Conservation (phyloP, 2,329 filamentous ascomycete genomes). For the Didymella lethalis region DNA sequence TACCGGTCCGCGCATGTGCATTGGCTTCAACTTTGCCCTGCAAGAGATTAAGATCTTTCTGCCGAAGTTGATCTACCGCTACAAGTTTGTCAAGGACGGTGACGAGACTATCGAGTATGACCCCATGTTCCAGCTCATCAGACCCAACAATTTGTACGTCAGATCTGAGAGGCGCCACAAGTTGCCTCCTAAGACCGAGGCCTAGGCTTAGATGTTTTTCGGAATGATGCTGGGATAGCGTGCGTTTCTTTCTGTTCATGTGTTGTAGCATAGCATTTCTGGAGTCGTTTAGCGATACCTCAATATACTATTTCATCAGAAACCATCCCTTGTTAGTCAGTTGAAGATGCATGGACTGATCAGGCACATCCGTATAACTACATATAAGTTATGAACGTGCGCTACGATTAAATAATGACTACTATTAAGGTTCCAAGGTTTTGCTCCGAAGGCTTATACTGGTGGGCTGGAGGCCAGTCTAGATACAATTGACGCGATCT, state of each 20-base stretch:
- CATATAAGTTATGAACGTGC: no score
- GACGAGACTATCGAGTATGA: constrained; percentile 65
- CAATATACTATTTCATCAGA: constrained; percentile 1
- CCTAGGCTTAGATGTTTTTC: not conserved
- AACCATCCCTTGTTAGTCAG: no score
- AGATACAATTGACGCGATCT: no score
- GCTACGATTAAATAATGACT: no score
- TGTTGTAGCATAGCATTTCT: constrained; percentile 9
- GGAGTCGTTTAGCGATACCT: constrained; percentile 20
- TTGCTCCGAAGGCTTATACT: no score
- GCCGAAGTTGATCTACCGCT: constrained; percentile 66
- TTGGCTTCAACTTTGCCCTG: constrained; percentile 71
- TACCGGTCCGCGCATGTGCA: constrained; percentile 64
- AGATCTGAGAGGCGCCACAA: constrained; percentile 58
- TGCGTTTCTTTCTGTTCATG: not conserved
- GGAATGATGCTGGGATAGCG: no score
- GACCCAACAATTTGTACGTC: constrained; percentile 64
- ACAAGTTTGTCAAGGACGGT: constrained; percentile 63
- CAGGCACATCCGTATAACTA: no score
- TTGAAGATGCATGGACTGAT: no score
- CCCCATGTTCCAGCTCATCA: constrained; percentile 66
- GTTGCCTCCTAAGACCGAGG: constrained; percentile 53
- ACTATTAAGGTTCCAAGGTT: no score
- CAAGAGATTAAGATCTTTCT: constrained; percentile 68
- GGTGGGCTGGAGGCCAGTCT: no score